Evolutionary conservation across 345 rosid species (phyloP).

Genomic region (Hibiscus mutabilis): DNA sequence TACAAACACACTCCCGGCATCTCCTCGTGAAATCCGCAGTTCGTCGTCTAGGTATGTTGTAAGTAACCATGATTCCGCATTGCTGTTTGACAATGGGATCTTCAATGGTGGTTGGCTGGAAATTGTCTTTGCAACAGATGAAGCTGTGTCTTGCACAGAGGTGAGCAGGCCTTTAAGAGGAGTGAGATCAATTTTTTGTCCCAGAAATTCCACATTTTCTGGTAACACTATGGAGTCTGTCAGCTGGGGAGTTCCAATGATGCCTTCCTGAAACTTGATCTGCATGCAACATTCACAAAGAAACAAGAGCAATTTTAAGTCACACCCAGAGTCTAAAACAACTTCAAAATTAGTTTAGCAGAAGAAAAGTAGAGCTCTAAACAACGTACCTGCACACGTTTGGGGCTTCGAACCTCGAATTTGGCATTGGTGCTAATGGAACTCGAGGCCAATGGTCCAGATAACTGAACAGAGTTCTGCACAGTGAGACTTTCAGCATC

Average conservation of each 20-base stretch:
- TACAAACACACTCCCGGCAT: slow-evolving; percentile 78
- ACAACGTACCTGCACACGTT: background rate
- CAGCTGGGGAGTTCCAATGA: slow-evolving; percentile 88
- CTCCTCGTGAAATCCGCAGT: slow-evolving; percentile 83
- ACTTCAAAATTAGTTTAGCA: background rate
- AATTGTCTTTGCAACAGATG: slow-evolving; percentile 69
- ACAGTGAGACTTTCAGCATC: background rate
- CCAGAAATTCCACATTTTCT: slow-evolving; percentile 67
- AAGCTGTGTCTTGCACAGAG: slow-evolving; percentile 82
- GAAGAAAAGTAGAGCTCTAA: background rate
- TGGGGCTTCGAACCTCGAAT: background rate
- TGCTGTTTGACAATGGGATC: slow-evolving; percentile 53
- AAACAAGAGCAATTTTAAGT: background rate
- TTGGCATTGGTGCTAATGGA: background rate
- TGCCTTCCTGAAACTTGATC: slow-evolving; percentile 88
- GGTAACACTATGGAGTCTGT: slow-evolving; percentile 82
- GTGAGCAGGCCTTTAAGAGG: slow-evolving; percentile 65
- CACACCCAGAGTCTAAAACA: too few relatives aligned
- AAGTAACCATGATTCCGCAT: slow-evolving; percentile 78
- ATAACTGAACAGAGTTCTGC: background rate
- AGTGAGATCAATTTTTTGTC: slow-evolving; percentile 72
- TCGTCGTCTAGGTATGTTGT: slow-evolving; percentile 89
- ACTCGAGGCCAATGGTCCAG: background rate
- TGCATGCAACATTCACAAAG: slow-evolving; percentile 12
- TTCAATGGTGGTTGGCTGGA: slow-evolving; percentile 91